These are phyloP conservation scores for Paraphoma sp. DNA, from an alignment of 2,329 filamentous ascomycete species.

Conservation along the genomic window DNA sequence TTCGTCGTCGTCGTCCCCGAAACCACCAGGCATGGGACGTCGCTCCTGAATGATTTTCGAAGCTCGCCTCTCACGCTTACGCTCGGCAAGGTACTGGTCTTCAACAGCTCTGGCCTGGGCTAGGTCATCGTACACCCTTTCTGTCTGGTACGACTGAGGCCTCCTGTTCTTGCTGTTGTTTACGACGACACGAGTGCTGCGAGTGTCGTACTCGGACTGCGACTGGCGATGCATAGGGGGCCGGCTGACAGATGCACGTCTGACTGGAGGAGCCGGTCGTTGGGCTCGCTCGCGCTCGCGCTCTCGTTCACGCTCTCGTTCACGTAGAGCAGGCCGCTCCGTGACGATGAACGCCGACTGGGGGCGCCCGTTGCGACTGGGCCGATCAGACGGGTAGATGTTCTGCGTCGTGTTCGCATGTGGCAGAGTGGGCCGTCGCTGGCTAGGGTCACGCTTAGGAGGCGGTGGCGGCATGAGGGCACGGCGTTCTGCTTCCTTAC, in stretches of 20 bases:
- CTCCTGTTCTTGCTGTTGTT: constrained; percentile 30
- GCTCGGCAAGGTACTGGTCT: constrained; percentile 9
- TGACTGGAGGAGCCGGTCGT: constrained; percentile 25
- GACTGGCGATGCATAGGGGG: constrained; percentile 45
- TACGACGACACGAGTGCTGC: constrained; percentile 32
- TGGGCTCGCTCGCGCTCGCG: constrained; percentile 20
- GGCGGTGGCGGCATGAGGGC: constrained; percentile 36
- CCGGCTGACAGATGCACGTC: constrained; percentile 32
- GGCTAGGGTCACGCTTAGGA: constrained; percentile 14
- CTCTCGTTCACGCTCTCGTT: constrained; percentile 17
- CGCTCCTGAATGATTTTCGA: constrained; percentile 16
- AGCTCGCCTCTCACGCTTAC: constrained; percentile 18
- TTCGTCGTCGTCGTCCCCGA: constrained; percentile 21
- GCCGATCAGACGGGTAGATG: neutral
- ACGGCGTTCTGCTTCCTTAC: constrained; percentile 5
- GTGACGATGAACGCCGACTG: constrained; percentile 19
- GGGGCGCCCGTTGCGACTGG: constrained; percentile 10
- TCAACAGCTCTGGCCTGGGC: constrained; percentile 6
- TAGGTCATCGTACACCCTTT: constrained; percentile 21
- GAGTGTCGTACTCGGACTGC: constrained; percentile 36
- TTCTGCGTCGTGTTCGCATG: constrained; percentile 22
- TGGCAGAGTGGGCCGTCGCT: constrained; percentile 34
- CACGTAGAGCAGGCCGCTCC: constrained; percentile 15
- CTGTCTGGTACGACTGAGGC: constrained; percentile 39
- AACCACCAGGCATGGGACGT: constrained; percentile 15